phyloP scores from a whole-genome alignment of 2,329 filamentous ascomycete genomes.

The Scolecobasidium constrictum region DNA sequence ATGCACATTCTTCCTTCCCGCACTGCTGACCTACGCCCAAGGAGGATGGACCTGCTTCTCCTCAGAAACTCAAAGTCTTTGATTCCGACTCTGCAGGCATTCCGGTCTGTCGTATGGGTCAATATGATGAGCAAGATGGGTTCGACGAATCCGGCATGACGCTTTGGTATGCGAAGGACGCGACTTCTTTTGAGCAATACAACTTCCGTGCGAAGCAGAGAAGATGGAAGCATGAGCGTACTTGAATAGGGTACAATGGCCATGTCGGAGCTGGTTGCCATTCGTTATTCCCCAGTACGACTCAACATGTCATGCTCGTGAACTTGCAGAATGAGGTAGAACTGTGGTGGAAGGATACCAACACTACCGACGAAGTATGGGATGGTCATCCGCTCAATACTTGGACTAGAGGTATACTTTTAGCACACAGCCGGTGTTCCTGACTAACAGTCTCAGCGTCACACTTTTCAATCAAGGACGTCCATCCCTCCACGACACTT shows the following conservation, averaged over 20 bases:
- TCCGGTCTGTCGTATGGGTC: too few species aligned
- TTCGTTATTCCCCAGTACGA: not conserved
- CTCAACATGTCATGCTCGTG: slow-evolving; percentile 1
- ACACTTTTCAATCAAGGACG: not conserved
- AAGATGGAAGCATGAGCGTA: slow-evolving; percentile 25
- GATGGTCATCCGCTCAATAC: not conserved
- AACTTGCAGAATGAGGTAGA: not conserved
- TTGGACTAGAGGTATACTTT: not conserved
- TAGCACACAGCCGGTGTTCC: not conserved
- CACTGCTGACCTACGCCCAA: too few species aligned
- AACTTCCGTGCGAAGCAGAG: slow-evolving; percentile 28
- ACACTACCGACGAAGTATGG: not conserved
- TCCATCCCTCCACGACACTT: not conserved
- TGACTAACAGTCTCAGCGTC: not conserved
- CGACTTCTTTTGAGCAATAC: slow-evolving; percentile 15
- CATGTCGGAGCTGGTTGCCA: slow-evolving; percentile 2
- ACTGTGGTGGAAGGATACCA: slow-evolving; percentile 6
- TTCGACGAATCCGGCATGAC: slow-evolving; percentile 33
- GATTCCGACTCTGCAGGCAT: too few species aligned
- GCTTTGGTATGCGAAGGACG: slow-evolving; percentile 30
- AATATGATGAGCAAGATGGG: too few species aligned
- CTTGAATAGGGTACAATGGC: slow-evolving; percentile 18
- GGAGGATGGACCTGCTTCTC: not conserved
- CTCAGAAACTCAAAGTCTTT: not conserved
- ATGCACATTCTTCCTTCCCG: too few species aligned